Conservation (phyloP, 805 yeast genomes). For the Hanseniaspora meyeri region DNA sequence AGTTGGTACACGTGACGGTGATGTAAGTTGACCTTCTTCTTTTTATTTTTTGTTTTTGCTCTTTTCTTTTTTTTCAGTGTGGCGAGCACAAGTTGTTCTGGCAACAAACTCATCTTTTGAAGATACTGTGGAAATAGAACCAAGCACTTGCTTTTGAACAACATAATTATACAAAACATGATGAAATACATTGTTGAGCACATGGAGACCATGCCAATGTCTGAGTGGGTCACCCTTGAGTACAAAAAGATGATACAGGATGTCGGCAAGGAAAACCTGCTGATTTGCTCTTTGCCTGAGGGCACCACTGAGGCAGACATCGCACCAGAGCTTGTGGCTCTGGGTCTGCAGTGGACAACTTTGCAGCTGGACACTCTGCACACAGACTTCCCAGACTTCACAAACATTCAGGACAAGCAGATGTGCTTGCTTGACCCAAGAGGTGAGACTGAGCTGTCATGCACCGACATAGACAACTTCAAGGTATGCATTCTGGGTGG, state of each 20-base stretch:
- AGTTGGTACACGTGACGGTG: background rate
- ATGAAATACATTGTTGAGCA: conserved; percentile 94
- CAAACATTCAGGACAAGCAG: conserved; percentile 32
- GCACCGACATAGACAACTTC: conserved; percentile 51
- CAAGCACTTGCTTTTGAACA: background rate
- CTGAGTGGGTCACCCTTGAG: conserved; percentile 89
- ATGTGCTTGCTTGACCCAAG: conserved; percentile 86
- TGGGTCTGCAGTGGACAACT: conserved; percentile 74
- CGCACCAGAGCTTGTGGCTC: conserved; percentile 44
- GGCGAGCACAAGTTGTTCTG: too few species aligned
- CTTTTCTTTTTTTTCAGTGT: background rate
- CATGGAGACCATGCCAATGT: conserved; percentile 84
- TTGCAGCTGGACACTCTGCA: conserved; percentile 46
- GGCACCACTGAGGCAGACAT: conserved; percentile 49
- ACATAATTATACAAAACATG: background rate
- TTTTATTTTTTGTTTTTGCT: background rate
- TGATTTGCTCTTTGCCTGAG: conserved; percentile 63
- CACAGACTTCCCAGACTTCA: conserved; percentile 31
- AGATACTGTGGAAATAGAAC: background rate
- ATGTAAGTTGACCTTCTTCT: background rate
- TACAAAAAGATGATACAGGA: conserved; percentile 73
- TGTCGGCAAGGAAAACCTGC: conserved; percentile 63
- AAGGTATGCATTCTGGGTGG: conserved; percentile 95
- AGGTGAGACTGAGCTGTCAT: conserved; percentile 60
- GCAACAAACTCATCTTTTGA: background rate